Evolutionary conservation across 805 yeast species (phyloP), one percentile per base, ranked within the genome.

Genomic region (Ogataea corticis): DNA sequence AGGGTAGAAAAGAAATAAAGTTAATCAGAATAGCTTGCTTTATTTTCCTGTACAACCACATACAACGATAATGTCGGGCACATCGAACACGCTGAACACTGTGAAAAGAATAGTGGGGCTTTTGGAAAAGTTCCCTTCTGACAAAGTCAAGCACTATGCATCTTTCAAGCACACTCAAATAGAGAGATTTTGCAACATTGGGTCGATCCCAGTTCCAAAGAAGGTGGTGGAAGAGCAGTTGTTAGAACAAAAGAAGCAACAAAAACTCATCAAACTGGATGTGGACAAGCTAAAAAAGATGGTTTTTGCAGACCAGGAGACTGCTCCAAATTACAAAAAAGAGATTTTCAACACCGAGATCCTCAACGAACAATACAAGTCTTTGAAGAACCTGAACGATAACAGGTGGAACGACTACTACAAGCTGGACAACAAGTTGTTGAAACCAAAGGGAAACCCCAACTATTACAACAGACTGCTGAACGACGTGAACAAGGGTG

Each of bases 361-460:
- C 29, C 52, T 79, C 7, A 61, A 65, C 12, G 76, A 75, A 45
- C 92, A 85, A 62, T 76, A 77, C 49, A 68, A 69, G 42, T 75
- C 91, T 3, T 63, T 85, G 43, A 70, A 81, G 38, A 78, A 76
- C 52, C 64, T 85, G 46, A 73, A 75, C 46, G 76, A 73, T 45
- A 83, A 82, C 60, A 82, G 82, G 57, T 82, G 82, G 70, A 74
- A 71, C 56, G 76, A 77, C 47, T 80, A 80, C 58, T 87, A 86
- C 61, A 71, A 76, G 49, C 75, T 82, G 29, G 82, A 82, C 45
- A 85, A 80, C 35, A 85, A 85, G 60, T 66, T 90, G 52, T 66
- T 79, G 57, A 72, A 66, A 54, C 97, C 97, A n/a, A 82, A 83
- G 57, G 96, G 96, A 2, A 87, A 88, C 65, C 89, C 96, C 2